Base-by-base conservation (phyloP, 1,139 yeast species). In the Candida albicans region DNA sequence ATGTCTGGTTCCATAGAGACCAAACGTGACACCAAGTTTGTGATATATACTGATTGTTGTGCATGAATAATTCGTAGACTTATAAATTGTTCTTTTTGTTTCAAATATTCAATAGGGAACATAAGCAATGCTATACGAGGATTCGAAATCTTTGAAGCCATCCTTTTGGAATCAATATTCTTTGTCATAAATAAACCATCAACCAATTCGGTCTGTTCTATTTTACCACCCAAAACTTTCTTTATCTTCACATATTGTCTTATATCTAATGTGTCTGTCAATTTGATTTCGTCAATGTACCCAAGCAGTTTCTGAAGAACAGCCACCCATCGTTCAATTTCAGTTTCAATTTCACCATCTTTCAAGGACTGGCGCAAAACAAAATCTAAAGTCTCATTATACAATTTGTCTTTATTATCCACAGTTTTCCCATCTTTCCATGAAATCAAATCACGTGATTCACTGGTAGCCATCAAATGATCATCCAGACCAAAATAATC, bases 111-210 rank as follows among this genome's bases (percentile, higher is more conserved):
- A 25, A 95, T 70, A 0, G 98, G 96, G 55, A 95, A 93, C 74
- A 90, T 85, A 9, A 95, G 75, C 28, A 95, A 70, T 44, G 95
- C 82, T 36, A 95, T 85, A 45, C 84, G 77, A 0, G 99, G 98
- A 40, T 78, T 75, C 0, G 61, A 56, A 7, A 95, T 72, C 9
- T 61, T 59, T 4, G 80, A 64, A 0, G 89, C 79, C 99, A 95
- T 95, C 2, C 77, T 64, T 56, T 84, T 88, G 35, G 87, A 71
- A n/a, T 96, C 96, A 33, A 91, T 70, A 28, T 84, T 81, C 52
- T 91, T 90, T 0, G 98, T 87, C 63, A 91, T 89, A 10, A 88
- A 85, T 6, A 89, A 67, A 1, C 99, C 99, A 56, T 87, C 83
- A 12, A 91, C 63, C 36, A 81, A 77, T 31, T 68, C 67, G 0